phyloP scores from a whole-genome alignment of 176 grass and related monocot species.

The Microstegium vimineum region DNA sequence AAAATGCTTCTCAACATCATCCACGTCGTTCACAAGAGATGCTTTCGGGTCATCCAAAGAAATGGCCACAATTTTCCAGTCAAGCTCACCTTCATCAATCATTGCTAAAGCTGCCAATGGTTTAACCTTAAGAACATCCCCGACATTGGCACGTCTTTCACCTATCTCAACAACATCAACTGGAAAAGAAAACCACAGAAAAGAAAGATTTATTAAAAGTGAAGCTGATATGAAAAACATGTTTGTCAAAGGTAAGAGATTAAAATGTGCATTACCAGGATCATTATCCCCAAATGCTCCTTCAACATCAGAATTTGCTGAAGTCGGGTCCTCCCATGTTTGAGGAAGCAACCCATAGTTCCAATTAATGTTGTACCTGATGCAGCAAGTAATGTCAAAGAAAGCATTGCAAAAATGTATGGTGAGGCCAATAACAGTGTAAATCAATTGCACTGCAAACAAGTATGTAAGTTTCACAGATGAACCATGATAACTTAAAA shows the following conservation, averaged over 20 bases:
- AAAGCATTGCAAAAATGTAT: neutral
- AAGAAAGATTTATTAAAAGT: neutral
- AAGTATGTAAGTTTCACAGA: neutral
- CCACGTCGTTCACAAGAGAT: conserved; percentile 90
- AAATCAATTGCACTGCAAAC: too few species aligned
- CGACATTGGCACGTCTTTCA: conserved; percentile 75
- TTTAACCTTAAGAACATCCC: conserved; percentile 94
- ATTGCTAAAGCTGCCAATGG: conserved; percentile 96
- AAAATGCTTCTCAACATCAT: conserved; percentile 96
- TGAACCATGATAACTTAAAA: neutral
- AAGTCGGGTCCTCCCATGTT: conserved; percentile 92
- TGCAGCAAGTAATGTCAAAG: conserved; percentile 15
- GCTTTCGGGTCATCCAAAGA: conserved; percentile 98
- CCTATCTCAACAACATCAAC: conserved; percentile 99
- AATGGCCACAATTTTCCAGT: conserved; percentile 98
- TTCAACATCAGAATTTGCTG: conserved; percentile 87
- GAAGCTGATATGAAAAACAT: conserved; percentile 11
- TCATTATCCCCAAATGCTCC: conserved; percentile 96
- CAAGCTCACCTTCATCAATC: conserved; percentile 97
- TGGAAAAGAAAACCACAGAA: conserved; percentile 28
- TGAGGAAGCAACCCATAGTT: conserved; percentile 92
- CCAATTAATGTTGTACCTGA: conserved; percentile 91
- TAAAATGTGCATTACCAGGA: conserved; percentile 55
- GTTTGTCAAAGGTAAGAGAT: neutral
- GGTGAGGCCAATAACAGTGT: neutral